Evolutionary conservation across 495 filamentous ascomycete species (phyloP).

Genomic region (Filosporella fistucella): DNA sequence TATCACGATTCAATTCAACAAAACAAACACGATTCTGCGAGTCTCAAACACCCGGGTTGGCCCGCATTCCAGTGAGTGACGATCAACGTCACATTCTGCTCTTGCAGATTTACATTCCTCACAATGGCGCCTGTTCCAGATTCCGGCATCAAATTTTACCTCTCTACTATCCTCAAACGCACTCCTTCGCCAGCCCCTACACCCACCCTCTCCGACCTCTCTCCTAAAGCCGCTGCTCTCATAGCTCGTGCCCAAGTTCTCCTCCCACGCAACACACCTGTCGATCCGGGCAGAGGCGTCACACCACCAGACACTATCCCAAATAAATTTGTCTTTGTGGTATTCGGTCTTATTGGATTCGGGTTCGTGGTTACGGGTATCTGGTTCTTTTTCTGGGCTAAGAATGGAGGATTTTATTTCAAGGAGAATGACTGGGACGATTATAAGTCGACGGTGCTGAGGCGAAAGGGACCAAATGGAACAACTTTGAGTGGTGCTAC

Average conservation of each 20-base stretch:
- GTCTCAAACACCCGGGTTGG: background rate
- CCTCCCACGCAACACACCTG: slow-evolving; percentile 1
- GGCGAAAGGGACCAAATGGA: slow-evolving; percentile 85
- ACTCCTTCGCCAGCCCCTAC: slow-evolving; percentile 2
- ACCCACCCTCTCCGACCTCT: slow-evolving; percentile 8
- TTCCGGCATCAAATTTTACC: slow-evolving; percentile 2
- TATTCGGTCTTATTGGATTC: slow-evolving; percentile 82
- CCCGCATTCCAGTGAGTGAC: slow-evolving; percentile 4
- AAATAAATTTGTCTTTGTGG: slow-evolving; percentile 74
- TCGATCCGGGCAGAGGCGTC: slow-evolving; percentile 38
- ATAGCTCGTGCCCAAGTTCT: slow-evolving; percentile 11
- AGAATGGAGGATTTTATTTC: slow-evolving; percentile 91
- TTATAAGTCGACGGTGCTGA: slow-evolving; percentile 94
- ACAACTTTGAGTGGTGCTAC: slow-evolving; percentile 76
- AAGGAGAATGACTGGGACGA: slow-evolving; percentile 89
- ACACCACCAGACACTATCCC: slow-evolving; percentile 67
- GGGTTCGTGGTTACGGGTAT: slow-evolving; percentile 71
- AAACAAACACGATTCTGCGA: background rate
- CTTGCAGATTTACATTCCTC: background rate
- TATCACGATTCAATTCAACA: too few relatives aligned
- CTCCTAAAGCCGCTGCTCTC: slow-evolving; percentile 10
- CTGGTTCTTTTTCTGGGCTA: slow-evolving; percentile 99
- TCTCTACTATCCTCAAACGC: slow-evolving; percentile 20
- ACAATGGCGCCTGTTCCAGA: slow-evolving; percentile 22
- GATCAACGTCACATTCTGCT: slow-evolving; percentile 7